Conservation (phyloP, 345 rosid genomes). For the Rubroshorea leprosula region DNA sequence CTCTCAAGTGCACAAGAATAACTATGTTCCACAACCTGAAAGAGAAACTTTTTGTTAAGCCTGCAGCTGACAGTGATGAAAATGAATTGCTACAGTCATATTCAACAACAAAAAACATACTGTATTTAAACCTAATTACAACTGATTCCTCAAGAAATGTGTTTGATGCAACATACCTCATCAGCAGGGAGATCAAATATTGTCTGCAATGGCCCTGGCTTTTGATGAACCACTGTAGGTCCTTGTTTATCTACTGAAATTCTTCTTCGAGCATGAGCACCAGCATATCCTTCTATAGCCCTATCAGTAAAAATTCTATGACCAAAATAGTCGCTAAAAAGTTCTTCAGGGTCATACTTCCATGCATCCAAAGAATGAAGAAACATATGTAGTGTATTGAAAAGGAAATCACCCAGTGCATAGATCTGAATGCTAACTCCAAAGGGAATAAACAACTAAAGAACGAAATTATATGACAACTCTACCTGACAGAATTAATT, state of each 20-base stretch:
- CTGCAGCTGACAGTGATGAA: conserved; percentile 12
- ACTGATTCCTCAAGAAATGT: conserved; percentile 8
- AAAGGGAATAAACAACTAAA: too few relatives aligned
- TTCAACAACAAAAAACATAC: neutral
- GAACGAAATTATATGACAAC: neutral
- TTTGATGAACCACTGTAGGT: conserved; percentile 90
- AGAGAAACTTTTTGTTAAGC: conserved; percentile 17
- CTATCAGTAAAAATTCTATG: conserved; percentile 22
- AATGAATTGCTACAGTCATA: neutral
- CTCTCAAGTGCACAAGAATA: conserved; percentile 97
- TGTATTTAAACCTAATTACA: neutral
- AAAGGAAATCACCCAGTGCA: too few relatives aligned
- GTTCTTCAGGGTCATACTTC: too few relatives aligned
- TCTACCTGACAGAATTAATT: conserved; percentile 61
- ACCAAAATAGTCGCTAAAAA: too few relatives aligned
- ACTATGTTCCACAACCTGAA: conserved; percentile 82
- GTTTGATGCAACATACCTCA: conserved; percentile 47
- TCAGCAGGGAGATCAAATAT: conserved; percentile 85
- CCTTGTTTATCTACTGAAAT: conserved; percentile 66
- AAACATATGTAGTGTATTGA: neutral
- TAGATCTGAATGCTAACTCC: too few relatives aligned
- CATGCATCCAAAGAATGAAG: too few relatives aligned
- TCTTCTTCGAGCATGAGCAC: conserved; percentile 66
- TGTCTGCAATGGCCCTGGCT: conserved; percentile 93
- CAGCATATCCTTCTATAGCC: conserved; percentile 66